phyloP scores from a whole-genome alignment of 805 yeast genomes.

The Komagataella mondaviorum region DNA sequence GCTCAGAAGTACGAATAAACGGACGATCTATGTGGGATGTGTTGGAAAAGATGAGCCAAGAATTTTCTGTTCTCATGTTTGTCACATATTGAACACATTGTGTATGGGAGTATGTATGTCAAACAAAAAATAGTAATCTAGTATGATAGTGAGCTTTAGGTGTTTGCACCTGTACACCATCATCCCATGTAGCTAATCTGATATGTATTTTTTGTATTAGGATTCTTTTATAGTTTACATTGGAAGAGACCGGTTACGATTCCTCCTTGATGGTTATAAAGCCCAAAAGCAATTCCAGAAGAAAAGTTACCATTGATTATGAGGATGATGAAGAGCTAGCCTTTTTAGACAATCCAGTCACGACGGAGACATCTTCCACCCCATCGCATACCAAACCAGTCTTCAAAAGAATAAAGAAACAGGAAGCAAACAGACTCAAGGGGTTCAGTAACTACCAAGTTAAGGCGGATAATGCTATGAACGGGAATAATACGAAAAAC shows the following conservation, averaged over 20 bases:
- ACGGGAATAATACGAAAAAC: background rate
- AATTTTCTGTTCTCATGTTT: too few species aligned
- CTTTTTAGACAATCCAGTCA: background rate
- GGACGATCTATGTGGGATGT: background rate
- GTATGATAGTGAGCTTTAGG: background rate
- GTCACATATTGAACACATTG: too few species aligned
- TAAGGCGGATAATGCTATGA: background rate
- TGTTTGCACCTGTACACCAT: background rate
- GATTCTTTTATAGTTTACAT: background rate
- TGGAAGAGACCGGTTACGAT: background rate
- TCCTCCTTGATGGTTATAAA: background rate
- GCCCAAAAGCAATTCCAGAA: background rate
- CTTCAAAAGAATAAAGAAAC: background rate
- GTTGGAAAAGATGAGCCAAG: too few species aligned
- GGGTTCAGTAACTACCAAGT: background rate
- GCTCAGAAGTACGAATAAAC: conserved; percentile 4
- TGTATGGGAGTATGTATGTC: too few species aligned
- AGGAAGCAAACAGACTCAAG: background rate
- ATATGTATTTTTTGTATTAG: too few species aligned
- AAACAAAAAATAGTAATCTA: too few species aligned
- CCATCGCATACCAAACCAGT: background rate
- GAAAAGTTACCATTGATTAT: background rate
- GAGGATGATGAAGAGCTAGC: background rate
- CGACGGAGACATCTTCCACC: background rate
- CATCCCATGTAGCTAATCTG: background rate